Conservation (phyloP, 805 yeast genomes). For the Priceomyces castillae region DNA sequence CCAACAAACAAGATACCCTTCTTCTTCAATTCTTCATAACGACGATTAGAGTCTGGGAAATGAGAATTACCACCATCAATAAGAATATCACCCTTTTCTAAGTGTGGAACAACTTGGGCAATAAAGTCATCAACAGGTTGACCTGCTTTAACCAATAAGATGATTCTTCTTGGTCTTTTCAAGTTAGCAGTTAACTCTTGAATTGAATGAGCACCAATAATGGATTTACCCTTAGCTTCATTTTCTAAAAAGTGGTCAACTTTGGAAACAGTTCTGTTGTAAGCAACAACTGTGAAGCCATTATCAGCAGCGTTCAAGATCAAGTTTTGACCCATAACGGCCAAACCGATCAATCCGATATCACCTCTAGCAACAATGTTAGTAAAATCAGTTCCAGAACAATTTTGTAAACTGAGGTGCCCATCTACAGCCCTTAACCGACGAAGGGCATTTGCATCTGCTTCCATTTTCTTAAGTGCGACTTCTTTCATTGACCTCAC, state of each 20-base stretch:
- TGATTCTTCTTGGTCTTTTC: conserved; percentile 96
- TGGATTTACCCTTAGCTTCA: conserved; percentile 97
- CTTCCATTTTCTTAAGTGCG: not conserved
- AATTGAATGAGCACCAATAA: conserved; percentile 92
- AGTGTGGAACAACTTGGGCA: conserved; percentile 79
- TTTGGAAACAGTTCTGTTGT: conserved; percentile 95
- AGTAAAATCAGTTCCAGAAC: conserved; percentile 21
- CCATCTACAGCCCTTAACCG: conserved; percentile 4
- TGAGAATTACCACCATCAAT: conserved; percentile 99
- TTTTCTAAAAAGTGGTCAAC: conserved; percentile 91
- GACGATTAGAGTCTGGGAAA: conserved; percentile 98
- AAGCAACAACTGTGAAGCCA: conserved; percentile 97
- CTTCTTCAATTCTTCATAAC: conserved; percentile 78
- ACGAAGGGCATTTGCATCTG: not conserved
- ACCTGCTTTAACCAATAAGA: conserved; percentile 95
- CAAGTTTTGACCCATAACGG: conserved; percentile 99
- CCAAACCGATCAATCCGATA: conserved; percentile 98
- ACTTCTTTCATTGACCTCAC: not conserved
- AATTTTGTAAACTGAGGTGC: conserved; percentile 1
- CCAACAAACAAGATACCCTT: conserved; percentile 94
- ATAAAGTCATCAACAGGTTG: conserved; percentile 90
- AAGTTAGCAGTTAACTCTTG: conserved; percentile 83
- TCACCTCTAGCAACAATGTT: conserved; percentile 60
- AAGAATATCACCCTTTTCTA: conserved; percentile 96
- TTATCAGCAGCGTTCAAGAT: conserved; percentile 98